Evolutionary conservation across 306 rosid genomes (phyloP).

Genomic region (Ormosia emarginata): DNA sequence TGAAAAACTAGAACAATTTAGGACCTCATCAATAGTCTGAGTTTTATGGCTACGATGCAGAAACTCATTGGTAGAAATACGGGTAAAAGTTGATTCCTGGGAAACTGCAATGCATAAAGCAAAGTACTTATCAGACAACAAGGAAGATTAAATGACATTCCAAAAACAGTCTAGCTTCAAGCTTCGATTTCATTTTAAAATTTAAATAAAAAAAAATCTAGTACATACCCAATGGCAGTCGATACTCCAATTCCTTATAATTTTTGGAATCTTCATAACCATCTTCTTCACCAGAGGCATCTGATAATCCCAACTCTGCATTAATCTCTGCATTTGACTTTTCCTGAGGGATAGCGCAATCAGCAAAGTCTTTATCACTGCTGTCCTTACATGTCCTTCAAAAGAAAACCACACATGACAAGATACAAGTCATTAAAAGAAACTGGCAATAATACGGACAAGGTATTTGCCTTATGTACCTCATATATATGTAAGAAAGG

Average conservation of each 20-base stretch:
- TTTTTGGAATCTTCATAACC: slow-evolving; percentile 52
- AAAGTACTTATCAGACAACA: slow-evolving; percentile 22
- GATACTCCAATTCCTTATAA: slow-evolving; percentile 58
- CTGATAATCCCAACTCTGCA: slow-evolving; percentile 89
- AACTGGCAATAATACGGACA: neutral
- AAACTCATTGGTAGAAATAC: slow-evolving; percentile 71
- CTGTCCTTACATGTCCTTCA: slow-evolving; percentile 90
- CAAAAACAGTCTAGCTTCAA: slow-evolving; percentile 19
- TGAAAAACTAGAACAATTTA: slow-evolving; percentile 15
- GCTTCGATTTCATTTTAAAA: neutral
- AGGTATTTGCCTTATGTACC: neutral
- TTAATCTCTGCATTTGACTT: slow-evolving; percentile 95
- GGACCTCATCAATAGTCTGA: slow-evolving; percentile 93
- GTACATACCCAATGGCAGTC: slow-evolving; percentile 51
- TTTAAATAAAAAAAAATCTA: neutral
- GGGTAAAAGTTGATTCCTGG: slow-evolving; percentile 66
- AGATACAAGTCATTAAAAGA: slow-evolving; percentile 18
- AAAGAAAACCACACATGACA: slow-evolving; percentile 24
- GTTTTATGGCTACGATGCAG: slow-evolving; percentile 80
- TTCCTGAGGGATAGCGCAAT: slow-evolving; percentile 87
- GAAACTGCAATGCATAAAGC: slow-evolving; percentile 45
- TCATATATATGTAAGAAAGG: slow-evolving; percentile 1
- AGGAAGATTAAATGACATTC: neutral
- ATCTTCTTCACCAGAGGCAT: slow-evolving; percentile 94
- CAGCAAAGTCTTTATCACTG: slow-evolving; percentile 62